Percentiles rank a stretch among this genome's conserved stretches.
phyloP scores from a whole-genome alignment of 75 land plant genomes.

The Selaginella tamariscina region DNA sequence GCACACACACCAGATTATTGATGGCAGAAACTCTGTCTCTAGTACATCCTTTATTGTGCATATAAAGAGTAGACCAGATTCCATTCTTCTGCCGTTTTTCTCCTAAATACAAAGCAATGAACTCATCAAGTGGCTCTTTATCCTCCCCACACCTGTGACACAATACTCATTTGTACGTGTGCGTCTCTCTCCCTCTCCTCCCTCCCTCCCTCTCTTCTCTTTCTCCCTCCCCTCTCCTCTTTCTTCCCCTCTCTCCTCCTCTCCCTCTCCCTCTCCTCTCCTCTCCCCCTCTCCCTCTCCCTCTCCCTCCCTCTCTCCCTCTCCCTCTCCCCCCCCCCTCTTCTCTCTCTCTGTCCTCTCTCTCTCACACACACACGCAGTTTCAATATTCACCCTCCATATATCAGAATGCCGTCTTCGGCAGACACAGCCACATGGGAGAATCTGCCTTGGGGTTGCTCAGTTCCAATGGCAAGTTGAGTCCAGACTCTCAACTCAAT shows the following conservation, averaged over 20 bases:
- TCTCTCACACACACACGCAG: neutral
- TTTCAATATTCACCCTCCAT: slow-evolving; percentile 45
- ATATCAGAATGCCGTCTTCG: slow-evolving; percentile 38
- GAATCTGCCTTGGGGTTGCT: slow-evolving; percentile 54
- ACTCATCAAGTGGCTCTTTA: slow-evolving; percentile 53
- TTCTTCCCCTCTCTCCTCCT: too few relatives aligned
- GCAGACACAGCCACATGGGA: slow-evolving; percentile 46
- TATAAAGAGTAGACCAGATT: neutral
- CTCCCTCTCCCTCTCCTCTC: too few relatives aligned
- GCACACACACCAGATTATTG: too few relatives aligned
- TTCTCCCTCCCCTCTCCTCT: too few relatives aligned
- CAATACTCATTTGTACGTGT: neutral
- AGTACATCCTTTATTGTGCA: too few relatives aligned
- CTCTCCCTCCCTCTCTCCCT: too few relatives aligned
- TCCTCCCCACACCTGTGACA: slow-evolving; percentile 59
- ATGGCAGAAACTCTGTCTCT: too few relatives aligned
- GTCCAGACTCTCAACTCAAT: slow-evolving; percentile 32
- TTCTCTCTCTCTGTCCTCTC: neutral
- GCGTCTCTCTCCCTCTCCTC: too few relatives aligned
- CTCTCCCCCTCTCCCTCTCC: too few relatives aligned
- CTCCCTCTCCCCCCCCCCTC: too few relatives aligned
- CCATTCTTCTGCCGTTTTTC: slow-evolving; percentile 11
- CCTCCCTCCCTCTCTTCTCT: too few relatives aligned
- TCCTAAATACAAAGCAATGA: slow-evolving; percentile 43
- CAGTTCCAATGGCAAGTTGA: slow-evolving; percentile 39